Conservation (phyloP, 768 basidiomycete species). For the Leccinum obscurum region DNA sequence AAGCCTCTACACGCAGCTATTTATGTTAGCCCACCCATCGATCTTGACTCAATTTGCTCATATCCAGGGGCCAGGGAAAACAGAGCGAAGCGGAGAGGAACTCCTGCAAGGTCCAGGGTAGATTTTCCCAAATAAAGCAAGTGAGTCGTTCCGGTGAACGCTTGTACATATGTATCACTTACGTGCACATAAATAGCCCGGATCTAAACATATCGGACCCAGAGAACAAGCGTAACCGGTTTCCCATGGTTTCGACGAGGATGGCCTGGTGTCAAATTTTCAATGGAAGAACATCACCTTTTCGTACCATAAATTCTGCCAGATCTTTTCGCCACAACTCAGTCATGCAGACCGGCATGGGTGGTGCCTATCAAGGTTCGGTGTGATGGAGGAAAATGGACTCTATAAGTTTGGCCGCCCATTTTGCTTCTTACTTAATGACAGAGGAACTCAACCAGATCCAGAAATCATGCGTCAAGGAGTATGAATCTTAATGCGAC, state of each 20-base stretch:
- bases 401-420: background rate
- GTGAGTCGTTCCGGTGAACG: too few relatives aligned
- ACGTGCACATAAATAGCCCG: background rate
- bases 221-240: background rate
- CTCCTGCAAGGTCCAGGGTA: background rate
- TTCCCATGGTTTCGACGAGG: background rate
- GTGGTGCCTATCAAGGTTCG: background rate
- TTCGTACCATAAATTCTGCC: background rate
- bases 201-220: background rate
- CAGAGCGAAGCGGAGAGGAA: background rate
- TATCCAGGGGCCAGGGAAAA: background rate
- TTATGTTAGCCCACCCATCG: background rate
- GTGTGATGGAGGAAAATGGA: background rate
- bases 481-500: background rate
- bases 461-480: background rate
- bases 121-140: background rate
- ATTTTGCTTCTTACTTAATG: background rate
- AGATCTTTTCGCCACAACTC: background rate
- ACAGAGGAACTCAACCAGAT: background rate
- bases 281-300: background rate
- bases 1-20: constrained; percentile 1
- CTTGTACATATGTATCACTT: background rate
- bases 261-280: background rate
- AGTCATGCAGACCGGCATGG: background rate
- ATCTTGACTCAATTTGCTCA: background rate